A percentile compares a stretch with the other conserved stretches of the same genome.
Evolutionary conservation across 441 rosid species (phyloP).

Genomic region (Brassica balearica): DNA sequence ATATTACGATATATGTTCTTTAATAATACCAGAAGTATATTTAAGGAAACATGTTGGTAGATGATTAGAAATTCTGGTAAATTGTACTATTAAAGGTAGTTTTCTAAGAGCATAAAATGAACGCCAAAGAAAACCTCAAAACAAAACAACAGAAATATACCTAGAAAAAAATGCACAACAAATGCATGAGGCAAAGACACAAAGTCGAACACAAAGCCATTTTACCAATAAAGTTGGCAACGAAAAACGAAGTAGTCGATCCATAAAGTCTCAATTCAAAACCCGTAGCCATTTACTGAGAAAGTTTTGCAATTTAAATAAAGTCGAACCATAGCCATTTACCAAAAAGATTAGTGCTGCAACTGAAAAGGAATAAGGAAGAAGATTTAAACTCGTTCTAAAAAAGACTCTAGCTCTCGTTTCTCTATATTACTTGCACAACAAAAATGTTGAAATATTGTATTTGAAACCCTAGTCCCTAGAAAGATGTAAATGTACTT

Average conservation of each 20-base stretch:
- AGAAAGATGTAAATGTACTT: conserved; percentile 18
- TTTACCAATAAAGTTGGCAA: conserved; percentile 26
- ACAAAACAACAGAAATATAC: not conserved
- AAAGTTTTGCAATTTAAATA: conserved; percentile 18
- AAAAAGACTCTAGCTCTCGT: conserved; percentile 24
- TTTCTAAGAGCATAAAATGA: not conserved
- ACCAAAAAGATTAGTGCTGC: conserved; percentile 15
- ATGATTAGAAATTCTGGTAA: not conserved
- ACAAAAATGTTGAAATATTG: conserved; percentile 7
- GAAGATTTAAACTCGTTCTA: conserved; percentile 22
- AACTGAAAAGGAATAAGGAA: not conserved
- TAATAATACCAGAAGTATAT: conserved; percentile 1
- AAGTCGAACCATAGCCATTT: conserved; percentile 31
- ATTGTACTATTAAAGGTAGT: no score
- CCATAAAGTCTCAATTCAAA: conserved; percentile 13
- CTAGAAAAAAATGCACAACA: conserved; percentile 8
- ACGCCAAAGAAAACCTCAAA: conserved; percentile 25
- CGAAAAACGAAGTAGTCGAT: conserved; percentile 17
- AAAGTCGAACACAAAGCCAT: conserved; percentile 22
- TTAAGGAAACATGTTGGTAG: not conserved
- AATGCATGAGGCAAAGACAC: conserved; percentile 20
- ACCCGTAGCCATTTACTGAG: conserved; percentile 22
- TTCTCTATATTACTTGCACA: conserved; percentile 23
- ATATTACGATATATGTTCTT: not conserved
- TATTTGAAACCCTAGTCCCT: conserved; percentile 30